Base-by-base conservation (phyloP, 140 eudicot species). In the Flaveria floridana region DNA sequence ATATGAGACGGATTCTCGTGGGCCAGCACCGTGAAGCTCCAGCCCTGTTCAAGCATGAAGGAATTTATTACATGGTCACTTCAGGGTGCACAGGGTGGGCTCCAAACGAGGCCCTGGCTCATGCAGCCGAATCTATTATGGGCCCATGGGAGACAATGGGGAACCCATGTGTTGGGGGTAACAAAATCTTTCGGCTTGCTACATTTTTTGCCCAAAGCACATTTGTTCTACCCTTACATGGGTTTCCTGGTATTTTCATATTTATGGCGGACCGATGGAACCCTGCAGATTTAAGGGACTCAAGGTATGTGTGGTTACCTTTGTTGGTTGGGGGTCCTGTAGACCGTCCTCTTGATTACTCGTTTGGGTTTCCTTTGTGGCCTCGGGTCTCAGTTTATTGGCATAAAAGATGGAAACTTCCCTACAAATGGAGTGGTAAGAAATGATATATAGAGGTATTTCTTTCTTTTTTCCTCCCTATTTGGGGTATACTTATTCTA, bases 111-210 rank as follows among this genome's bases (percentile, higher is more conserved):
- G 96, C 96, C 2, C 74, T 89, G 73, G 91, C 93, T n/a, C 96
- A 93, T 47, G 98, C 98, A 15, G 87, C 98, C 0, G 96, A 86
- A 15, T 84, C 92, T 8, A 77, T 93, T 15, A 83, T 89, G 89
- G 98, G 98, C n/a, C 96, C 96, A 0, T 93, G 98, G 98, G 96
- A 93, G 82, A 83, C 91, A 0, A 76, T 93, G 85, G 98, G 98
- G 70, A 93, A 88, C 78, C 98, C 98, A 6, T 88, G 98, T 77
- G 78, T 93, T 4, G 98, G 98, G 11, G 98, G 93, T 16, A 89
- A 88, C 52, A 90, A 86, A 70, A 70, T 86, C 7, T 93, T 83
- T 52, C 78, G 90, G 50, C 82, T 72, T n/a, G 85, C 98, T 3
- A 93, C 98, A 3, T 93, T 89, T 67, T 89, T 93, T 58, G 81